Evolutionary conservation across 345 rosid genomes (phyloP).

Genomic region (Psidium friedrichsthalianum): DNA sequence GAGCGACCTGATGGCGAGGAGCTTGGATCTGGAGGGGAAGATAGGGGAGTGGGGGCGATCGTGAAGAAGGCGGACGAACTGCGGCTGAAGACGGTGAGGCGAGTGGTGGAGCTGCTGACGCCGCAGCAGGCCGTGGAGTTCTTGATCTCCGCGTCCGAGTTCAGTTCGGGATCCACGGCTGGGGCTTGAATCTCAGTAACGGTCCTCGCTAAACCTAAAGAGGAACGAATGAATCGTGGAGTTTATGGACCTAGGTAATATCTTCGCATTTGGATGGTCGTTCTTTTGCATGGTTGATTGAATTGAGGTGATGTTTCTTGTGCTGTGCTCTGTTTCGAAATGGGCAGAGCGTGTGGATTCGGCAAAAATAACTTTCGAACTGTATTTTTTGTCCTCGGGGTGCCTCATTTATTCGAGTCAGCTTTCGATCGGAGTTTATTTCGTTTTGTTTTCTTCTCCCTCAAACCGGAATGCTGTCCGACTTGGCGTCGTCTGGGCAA

Average conservation of each 20-base stretch:
- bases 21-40: conserved; percentile 16
- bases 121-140: conserved; percentile 70
- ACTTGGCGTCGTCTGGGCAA: background rate
- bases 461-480: background rate
- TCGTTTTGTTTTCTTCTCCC: background rate
- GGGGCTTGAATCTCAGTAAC: conserved; percentile 28
- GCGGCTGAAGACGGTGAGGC: conserved; percentile 39
- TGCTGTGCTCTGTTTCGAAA: background rate
- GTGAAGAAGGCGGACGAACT: conserved; percentile 61
- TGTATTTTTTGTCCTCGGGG: background rate
- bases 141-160: conserved; percentile 62
- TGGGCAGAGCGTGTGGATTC: background rate
- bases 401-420: background rate
- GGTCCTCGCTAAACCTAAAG: background rate
- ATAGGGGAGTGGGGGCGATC: conserved; percentile 28
- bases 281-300: background rate
- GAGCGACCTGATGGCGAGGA: conserved; percentile 23
- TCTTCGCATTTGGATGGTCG: background rate
- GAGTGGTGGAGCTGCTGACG: conserved; percentile 44
- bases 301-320: background rate
- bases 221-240: background rate
- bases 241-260: background rate
- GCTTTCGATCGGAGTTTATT: background rate
- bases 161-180: conserved; percentile 48
- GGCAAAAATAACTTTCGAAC: background rate